Evolutionary conservation across 2,329 filamentous ascomycete genomes (phyloP).

Genomic region (Whalleya microplaca): DNA sequence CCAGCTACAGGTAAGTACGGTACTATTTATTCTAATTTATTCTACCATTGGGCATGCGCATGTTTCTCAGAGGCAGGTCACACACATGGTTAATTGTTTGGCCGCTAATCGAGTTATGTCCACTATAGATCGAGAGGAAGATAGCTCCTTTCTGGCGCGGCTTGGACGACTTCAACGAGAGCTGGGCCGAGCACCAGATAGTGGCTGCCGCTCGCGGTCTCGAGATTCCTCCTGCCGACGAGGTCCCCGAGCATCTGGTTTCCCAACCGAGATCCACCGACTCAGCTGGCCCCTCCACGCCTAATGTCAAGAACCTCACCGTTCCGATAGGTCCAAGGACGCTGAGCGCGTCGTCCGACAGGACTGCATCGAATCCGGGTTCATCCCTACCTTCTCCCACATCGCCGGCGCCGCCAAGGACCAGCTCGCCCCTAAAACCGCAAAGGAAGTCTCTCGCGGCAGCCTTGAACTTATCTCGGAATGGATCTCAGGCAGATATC

Average conservation of each 20-base stretch:
- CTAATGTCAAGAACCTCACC: slow-evolving; percentile 71
- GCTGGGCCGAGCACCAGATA: slow-evolving; percentile 95
- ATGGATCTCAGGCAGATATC: slow-evolving; percentile 72
- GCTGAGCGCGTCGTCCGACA: slow-evolving; percentile 78
- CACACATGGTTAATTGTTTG: background rate
- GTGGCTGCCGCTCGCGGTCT: slow-evolving; percentile 85
- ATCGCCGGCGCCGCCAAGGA: slow-evolving; percentile 50
- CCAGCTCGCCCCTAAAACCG: slow-evolving; percentile 71
- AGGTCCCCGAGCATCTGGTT: slow-evolving; percentile 69
- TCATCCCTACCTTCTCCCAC: slow-evolving; percentile 63
- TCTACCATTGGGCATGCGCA: background rate
- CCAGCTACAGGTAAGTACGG: slow-evolving; percentile 76
- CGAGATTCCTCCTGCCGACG: slow-evolving; percentile 81
- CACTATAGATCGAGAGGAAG: slow-evolving; percentile 79
- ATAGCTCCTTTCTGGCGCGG: slow-evolving; percentile 96
- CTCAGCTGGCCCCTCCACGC: slow-evolving; percentile 56
- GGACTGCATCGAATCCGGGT: slow-evolving; percentile 61
- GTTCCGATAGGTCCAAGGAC: slow-evolving; percentile 80
- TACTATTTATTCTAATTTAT: too few relatives aligned
- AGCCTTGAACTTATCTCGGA: slow-evolving; percentile 75
- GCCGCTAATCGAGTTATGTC: slow-evolving; percentile 13
- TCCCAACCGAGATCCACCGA: slow-evolving; percentile 50
- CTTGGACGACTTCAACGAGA: slow-evolving; percentile 82
- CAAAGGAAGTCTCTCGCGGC: slow-evolving; percentile 89
- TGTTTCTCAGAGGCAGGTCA: background rate